Conservation (phyloP, 305 asterid genomes). For the Fraxinus xanthoxyloides region DNA sequence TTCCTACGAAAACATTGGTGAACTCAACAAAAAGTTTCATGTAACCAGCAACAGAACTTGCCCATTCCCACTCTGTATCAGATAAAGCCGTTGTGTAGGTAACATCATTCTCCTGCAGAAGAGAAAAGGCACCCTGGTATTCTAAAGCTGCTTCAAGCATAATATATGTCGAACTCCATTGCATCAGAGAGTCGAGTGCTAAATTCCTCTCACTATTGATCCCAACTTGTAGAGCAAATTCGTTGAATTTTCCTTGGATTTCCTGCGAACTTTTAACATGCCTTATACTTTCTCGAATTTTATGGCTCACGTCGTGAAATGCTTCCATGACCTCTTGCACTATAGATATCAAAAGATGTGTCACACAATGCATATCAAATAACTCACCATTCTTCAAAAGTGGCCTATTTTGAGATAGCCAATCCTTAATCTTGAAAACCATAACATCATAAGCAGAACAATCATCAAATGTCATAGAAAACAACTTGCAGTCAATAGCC, state of each 20-base stretch:
- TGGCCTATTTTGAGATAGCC: constrained; percentile 68
- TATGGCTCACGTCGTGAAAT: constrained; percentile 50
- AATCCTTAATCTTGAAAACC: constrained; percentile 68
- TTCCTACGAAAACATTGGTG: constrained; percentile 51
- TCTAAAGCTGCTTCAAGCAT: constrained; percentile 80
- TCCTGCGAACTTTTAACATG: constrained; percentile 66
- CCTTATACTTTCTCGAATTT: constrained; percentile 66
- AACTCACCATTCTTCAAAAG: constrained; percentile 72
- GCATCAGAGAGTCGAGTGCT: constrained; percentile 62
- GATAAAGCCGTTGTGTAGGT: constrained; percentile 58
- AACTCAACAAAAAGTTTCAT: constrained; percentile 66
- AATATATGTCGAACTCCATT: constrained; percentile 70
- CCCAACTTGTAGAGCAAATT: constrained; percentile 62
- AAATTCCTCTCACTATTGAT: constrained; percentile 48
- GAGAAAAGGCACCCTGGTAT: constrained; percentile 56
- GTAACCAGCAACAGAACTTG: constrained; percentile 45
- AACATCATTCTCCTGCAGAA: constrained; percentile 61
- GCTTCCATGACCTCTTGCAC: constrained; percentile 66
- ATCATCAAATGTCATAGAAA: constrained; percentile 85
- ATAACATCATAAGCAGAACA: constrained; percentile 54
- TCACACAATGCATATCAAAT: constrained; percentile 68
- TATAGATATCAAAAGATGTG: constrained; percentile 67
- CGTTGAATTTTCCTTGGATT: constrained; percentile 59
- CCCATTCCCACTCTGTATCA: constrained; percentile 78
- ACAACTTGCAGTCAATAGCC: constrained; percentile 74